Evolutionary conservation across 208 protist genomes (phyloP), one percentile per base, ranked within the genome.

Genomic region (Acanthamoeba sp.): DNA sequence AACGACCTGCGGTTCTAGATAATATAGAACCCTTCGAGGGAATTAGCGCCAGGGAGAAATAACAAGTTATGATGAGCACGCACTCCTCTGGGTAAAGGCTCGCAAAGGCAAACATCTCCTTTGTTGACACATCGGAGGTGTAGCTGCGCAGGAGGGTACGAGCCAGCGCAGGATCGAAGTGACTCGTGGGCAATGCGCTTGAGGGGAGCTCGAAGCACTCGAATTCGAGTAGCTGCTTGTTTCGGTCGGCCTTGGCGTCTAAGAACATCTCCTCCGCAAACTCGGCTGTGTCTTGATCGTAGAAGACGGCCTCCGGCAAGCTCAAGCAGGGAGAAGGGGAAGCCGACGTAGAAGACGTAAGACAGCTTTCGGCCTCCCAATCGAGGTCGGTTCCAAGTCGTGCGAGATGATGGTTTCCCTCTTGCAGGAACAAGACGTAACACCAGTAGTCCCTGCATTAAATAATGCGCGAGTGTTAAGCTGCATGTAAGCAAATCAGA

Each of bases 51-150:
- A 52, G 6, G 38, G 34, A 48, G 29, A 52, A 55, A 18, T 20
- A 55, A 57, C 20, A 22, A 57, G 50, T 22, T 16, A 57, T 1
- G 18, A 0, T 16, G 50, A 57, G 50, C 16, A n/a, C 40, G 40
- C 62, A 88, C 78, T 88, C 78, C 20, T 88, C 78, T 18, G 78
- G 78, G 38, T 88, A 88, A 18, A 45, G 10, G 48, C 45, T 59
- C 12, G 24, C 14, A 22, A 88, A 88, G 5, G 45, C 45, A 10
- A 85, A n/a, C 36, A 88, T 14, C 18, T 52, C 45, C 29, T 62
- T 40, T 14, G 4, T 16, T 24, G 64, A 18, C 29, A 38, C 45
- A 12, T 32, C 45, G 32, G 78, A 40, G 20, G 45, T 38, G 48
- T 27, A 62, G 78, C 1, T 10, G 22, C 16, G 24, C 0, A 85